Evolutionary conservation across 1,284 basidiomycete species (phyloP), one percentile per base, ranked within the genome.

Genomic region (Cutaneotrichosporon dermatis): DNA sequence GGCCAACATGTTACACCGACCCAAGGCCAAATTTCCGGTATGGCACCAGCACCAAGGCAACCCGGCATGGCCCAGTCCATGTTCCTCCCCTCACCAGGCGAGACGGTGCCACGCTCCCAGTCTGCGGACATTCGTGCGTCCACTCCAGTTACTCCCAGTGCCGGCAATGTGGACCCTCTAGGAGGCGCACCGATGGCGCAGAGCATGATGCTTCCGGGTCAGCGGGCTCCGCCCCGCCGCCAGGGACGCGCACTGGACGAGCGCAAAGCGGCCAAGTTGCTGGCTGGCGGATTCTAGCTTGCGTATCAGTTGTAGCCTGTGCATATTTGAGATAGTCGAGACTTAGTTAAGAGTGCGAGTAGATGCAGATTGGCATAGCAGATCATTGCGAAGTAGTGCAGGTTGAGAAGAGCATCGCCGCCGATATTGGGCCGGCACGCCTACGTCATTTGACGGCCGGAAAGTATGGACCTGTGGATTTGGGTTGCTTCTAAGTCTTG

Each of bases 241-340:
- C 57, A 63, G 15, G 65, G 61, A 6, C 67, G 68, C 40, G 50
- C 68, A 15, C 55, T 77, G 57, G 75, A 77, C 55, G 74, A 76
- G 66, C 65, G 73, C 50, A 70, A 75, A 57, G 75, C 74, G 4
- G 75, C 75, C 6, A 77, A 72, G 65, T 60, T 77, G 60, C 66
- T 77, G 25, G 74, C 75, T 6, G 73, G 73, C 3, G 75, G 75
- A 11, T 76, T 76, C 56, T 76, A 66, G 45, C 16, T 11, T n/a
- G 25, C 25, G 25, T 25, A 46, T 15, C 50, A 7, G 46, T 36
- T n/a, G 46, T 49, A n/a, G 25, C 10, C 33, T 6, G 12, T 49
- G 34, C 33, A 12, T n/a, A 25, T 10, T 36, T 13, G 34, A 36
- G 46, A 25, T 2, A 25, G 25, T 25, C 25, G 25, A 25, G 25